Conservation (phyloP, 2,329 filamentous ascomycete species). For the Colletotrichum tanaceti region DNA sequence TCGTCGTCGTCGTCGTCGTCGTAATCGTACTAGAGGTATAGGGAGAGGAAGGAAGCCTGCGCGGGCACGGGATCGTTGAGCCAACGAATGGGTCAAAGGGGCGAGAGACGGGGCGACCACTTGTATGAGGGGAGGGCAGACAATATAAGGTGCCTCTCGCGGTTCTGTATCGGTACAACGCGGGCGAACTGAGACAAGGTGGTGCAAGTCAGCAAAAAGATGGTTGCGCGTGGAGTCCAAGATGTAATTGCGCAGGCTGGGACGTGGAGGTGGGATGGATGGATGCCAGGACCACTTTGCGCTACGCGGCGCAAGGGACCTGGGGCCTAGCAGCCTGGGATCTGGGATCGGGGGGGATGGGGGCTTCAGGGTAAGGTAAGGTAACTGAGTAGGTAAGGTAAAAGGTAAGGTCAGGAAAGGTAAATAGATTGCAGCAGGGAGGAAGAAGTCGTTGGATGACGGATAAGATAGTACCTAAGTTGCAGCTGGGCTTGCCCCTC, state of each 20-base stretch:
- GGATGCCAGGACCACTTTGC: conserved; percentile 19
- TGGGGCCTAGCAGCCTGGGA: neutral
- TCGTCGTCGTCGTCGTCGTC: conserved; percentile 12
- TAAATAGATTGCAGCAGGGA: conserved; percentile 1
- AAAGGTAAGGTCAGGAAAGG: conserved; percentile 16
- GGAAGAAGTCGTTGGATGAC: conserved; percentile 7
- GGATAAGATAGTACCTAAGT: conserved; percentile 17
- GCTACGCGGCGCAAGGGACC: conserved; percentile 29
- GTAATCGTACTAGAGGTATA: conserved; percentile 18
- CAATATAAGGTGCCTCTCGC: conserved; percentile 3
- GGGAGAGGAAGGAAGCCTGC: conserved; percentile 23
- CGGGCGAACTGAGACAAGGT: conserved; percentile 22
- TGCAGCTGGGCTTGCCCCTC: conserved; percentile 1
- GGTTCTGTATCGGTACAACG: conserved; percentile 3
- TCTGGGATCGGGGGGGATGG: neutral
- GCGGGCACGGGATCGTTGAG: neutral
- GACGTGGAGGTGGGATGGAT: conserved; percentile 19
- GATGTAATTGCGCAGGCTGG: conserved; percentile 37
- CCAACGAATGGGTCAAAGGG: conserved; percentile 3
- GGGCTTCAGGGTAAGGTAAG: conserved; percentile 16
- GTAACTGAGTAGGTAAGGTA: neutral
- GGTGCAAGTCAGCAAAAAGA: conserved; percentile 28
- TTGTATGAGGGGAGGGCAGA: neutral
- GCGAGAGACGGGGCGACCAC: neutral
- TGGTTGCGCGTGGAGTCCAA: conserved; percentile 7